Conservation (phyloP, 495 filamentous ascomycete genomes). For the Penicillium odoratum region DNA sequence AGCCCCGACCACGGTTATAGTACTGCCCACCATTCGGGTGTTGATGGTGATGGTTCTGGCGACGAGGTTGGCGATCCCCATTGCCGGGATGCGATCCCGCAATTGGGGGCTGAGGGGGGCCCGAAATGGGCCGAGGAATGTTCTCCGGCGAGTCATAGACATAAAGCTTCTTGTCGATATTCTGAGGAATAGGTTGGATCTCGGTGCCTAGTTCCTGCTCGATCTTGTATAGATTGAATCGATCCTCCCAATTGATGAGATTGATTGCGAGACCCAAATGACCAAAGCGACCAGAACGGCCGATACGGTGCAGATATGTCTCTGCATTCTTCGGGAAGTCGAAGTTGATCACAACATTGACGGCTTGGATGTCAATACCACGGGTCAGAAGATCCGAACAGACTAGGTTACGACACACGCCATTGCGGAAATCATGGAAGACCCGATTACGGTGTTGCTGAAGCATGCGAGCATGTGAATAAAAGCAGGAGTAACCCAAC, state of each 20-base stretch:
- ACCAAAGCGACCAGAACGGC: slow-evolving; percentile 94
- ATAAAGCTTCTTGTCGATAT: slow-evolving; percentile 97
- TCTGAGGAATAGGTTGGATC: slow-evolving; percentile 90
- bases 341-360: slow-evolving; percentile 99
- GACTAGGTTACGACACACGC: slow-evolving; percentile 94
- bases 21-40: slow-evolving; percentile 41
- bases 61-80: slow-evolving; percentile 39
- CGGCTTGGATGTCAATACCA: slow-evolving; percentile 99
- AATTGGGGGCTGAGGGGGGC: slow-evolving; percentile 34
- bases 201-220: slow-evolving; percentile 97
- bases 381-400: slow-evolving; percentile 97
- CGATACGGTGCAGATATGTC: slow-evolving; percentile 98
- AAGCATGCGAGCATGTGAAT: slow-evolving; percentile 98
- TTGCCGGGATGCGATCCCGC: slow-evolving; percentile 24
- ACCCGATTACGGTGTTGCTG: slow-evolving; percentile 96
- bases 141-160: slow-evolving; percentile 95
- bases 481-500: slow-evolving; percentile 98
- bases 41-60: slow-evolving; percentile 40
- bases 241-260: slow-evolving; percentile 98
- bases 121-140: slow-evolving; percentile 78
- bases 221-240: slow-evolving; percentile 98
- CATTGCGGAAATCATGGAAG: slow-evolving; percentile 98
- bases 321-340: slow-evolving; percentile 99
- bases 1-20: slow-evolving; percentile 37
- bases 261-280: slow-evolving; percentile 98